phyloP scores from a whole-genome alignment of 2,329 filamentous ascomycete species.

The Lachnellula hyalina region DNA sequence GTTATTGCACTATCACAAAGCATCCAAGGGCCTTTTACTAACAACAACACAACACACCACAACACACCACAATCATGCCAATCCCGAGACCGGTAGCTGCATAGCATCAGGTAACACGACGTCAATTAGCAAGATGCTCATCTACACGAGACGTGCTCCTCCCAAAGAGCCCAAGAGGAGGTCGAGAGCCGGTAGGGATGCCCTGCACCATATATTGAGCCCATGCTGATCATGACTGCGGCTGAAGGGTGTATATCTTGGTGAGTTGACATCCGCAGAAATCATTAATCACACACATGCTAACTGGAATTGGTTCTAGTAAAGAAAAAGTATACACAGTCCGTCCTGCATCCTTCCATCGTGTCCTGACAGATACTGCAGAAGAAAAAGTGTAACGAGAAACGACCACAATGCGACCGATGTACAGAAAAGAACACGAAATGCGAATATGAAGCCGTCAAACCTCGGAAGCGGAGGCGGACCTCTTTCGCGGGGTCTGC shows the following conservation, averaged over 20 bases:
- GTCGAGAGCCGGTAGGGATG: conserved; percentile 50
- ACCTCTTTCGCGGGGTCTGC: conserved; percentile 23
- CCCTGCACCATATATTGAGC: neutral
- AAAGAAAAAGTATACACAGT: conserved; percentile 29
- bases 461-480: conserved; percentile 26
- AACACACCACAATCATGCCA: no score
- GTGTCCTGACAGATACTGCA: conserved; percentile 14
- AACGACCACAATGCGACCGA: conserved; percentile 28
- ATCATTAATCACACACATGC: neutral
- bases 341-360: neutral
- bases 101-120: conserved; percentile 3
- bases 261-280: conserved; percentile 17
- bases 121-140: conserved; percentile 40
- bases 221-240: conserved; percentile 12
- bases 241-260: conserved; percentile 30
- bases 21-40: no score
- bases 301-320: conserved; percentile 12
- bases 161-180: conserved; percentile 55
- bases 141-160: conserved; percentile 52
- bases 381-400: conserved; percentile 33
- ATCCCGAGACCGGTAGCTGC: neutral
- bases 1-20: no score
- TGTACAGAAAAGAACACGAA: conserved; percentile 25
- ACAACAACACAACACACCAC: no score
- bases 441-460: conserved; percentile 31